A percentile compares a stretch with the other conserved stretches of the same genome.
These are phyloP conservation scores for Coniochaeta ligniaria DNA, from an alignment of 2,329 filamentous ascomycete species.

Conservation along the genomic window DNA sequence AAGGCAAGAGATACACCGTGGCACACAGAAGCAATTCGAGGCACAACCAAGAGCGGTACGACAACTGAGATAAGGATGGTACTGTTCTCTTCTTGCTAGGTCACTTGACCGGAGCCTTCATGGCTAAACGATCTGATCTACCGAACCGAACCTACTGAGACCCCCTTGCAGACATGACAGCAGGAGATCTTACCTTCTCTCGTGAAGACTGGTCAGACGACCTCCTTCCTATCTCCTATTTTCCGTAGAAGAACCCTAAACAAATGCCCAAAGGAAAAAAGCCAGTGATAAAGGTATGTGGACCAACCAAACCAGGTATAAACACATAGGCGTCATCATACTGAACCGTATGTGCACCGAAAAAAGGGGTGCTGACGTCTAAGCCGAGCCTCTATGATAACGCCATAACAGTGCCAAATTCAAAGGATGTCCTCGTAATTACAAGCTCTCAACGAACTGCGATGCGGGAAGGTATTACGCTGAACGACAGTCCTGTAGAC, in stretches of 20 bases:
- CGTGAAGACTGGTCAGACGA: background rate
- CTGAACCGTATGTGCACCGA: background rate
- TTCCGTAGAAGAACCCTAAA: background rate
- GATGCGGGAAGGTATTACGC: background rate
- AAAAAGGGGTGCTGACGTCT: conserved; percentile 10
- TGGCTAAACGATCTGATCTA: conserved; percentile 2
- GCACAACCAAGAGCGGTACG: background rate
- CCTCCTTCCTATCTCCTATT: background rate
- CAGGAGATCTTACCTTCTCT: background rate
- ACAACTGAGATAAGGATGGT: background rate
- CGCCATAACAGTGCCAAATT: conserved; percentile 2
- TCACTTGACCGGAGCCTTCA: conserved; percentile 2
- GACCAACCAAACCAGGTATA: background rate
- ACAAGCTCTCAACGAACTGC: background rate
- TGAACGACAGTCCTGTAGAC: conserved; percentile 6
- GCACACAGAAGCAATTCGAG: background rate
- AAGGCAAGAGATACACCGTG: too few species aligned
- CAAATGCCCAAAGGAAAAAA: background rate
- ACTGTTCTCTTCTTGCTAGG: background rate
- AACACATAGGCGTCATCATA: background rate
- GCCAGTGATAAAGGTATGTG: background rate
- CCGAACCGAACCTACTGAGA: background rate
- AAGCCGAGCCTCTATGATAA: conserved; percentile 13
- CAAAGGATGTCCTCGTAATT: background rate
- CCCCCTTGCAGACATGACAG: background rate